phyloP scores from a whole-genome alignment of 78 protist genomes.

The Anaeramoeba flamelloides region DNA sequence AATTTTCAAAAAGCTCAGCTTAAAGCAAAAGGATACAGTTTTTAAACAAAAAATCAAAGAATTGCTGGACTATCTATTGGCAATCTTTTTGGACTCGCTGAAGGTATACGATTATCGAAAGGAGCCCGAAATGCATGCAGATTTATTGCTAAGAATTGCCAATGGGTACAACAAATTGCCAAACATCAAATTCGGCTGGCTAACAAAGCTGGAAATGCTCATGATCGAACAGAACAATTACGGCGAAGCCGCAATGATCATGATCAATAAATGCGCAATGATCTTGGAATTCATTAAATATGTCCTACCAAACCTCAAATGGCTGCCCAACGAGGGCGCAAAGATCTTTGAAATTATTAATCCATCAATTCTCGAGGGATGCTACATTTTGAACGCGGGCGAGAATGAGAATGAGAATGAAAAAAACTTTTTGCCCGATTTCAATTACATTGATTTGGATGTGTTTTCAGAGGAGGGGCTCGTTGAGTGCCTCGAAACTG shows the following conservation, averaged over 20 bases:
- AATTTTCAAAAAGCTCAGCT: too few relatives aligned
- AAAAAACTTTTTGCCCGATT: too few relatives aligned
- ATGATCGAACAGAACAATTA: background rate
- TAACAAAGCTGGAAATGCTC: background rate
- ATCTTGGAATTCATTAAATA: background rate
- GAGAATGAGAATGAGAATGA: background rate
- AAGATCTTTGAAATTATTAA: background rate
- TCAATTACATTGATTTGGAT: too few relatives aligned
- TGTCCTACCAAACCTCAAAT: background rate
- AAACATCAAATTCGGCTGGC: background rate
- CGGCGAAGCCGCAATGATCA: background rate
- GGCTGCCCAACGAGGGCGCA: background rate
- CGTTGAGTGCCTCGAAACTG: background rate
- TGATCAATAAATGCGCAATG: background rate
- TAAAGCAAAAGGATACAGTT: too few relatives aligned
- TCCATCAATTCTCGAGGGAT: background rate
- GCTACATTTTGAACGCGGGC: background rate
- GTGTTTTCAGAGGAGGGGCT: too few relatives aligned
- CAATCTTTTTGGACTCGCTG: too few relatives aligned
- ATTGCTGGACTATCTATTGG: too few relatives aligned
- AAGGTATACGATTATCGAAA: too few relatives aligned
- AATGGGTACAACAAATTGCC: background rate
- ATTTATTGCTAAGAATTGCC: background rate
- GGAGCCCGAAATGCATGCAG: background rate
- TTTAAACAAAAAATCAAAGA: too few relatives aligned